Conservation (phyloP, 345 rosid species). For the Arabidopsis suecica region DNA sequence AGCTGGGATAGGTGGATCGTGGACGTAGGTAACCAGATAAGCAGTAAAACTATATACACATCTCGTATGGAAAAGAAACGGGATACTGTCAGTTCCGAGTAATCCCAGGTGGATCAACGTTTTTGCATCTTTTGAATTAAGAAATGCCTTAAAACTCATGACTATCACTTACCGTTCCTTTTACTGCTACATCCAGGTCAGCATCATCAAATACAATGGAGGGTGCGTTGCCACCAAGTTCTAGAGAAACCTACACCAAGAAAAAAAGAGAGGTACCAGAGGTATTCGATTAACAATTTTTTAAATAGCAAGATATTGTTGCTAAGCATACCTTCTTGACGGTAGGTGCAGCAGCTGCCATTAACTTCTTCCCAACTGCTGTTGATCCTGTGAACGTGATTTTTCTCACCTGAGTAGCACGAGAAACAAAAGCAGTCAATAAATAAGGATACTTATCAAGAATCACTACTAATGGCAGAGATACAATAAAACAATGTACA, state of each 20-base stretch:
- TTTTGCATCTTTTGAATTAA: slow-evolving; percentile 19
- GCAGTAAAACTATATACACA: slow-evolving; percentile 6
- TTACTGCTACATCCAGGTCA: slow-evolving; percentile 87
- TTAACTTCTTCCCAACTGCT: slow-evolving; percentile 94
- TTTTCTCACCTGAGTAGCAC: slow-evolving; percentile 74
- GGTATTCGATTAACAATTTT: slow-evolving; percentile 1
- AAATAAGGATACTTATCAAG: slow-evolving; percentile 27
- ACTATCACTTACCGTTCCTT: slow-evolving; percentile 80
- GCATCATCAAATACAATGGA: slow-evolving; percentile 98
- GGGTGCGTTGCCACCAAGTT: slow-evolving; percentile 99
- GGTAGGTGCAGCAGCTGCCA: slow-evolving; percentile 95
- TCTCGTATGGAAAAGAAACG: slow-evolving; percentile 5
- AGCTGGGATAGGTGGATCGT: slow-evolving; percentile 14
- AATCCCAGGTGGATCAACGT: slow-evolving; percentile 16
- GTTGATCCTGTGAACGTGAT: slow-evolving; percentile 97
- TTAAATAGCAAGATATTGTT: slow-evolving; percentile 15
- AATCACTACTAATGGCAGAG: slow-evolving; percentile 28
- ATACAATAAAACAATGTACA: slow-evolving; percentile 22
- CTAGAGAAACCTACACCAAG: slow-evolving; percentile 72
- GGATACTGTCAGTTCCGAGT: not conserved
- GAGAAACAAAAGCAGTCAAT: slow-evolving; percentile 28
- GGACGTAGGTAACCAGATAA: slow-evolving; percentile 19
- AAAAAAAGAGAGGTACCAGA: slow-evolving; percentile 33
- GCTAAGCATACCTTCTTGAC: slow-evolving; percentile 76
- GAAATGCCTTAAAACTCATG: slow-evolving; percentile 9